Conservation (phyloP, 2,329 filamentous ascomycete species). For the Zasmidium cellare region DNA sequence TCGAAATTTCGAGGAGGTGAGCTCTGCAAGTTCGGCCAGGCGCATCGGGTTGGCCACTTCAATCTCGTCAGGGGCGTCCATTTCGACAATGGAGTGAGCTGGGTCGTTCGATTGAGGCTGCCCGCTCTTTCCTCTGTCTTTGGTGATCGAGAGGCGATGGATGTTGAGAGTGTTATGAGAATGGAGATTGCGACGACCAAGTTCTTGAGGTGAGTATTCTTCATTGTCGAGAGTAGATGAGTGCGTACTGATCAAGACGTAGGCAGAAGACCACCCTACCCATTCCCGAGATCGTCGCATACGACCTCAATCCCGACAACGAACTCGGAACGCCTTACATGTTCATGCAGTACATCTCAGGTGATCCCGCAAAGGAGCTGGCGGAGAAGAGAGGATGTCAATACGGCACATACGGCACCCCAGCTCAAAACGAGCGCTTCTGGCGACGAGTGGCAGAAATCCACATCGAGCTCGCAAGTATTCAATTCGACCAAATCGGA, state of each 20-base stretch:
- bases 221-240: too few species aligned
- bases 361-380: slow-evolving; percentile 1
- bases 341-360: slow-evolving; percentile 6
- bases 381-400: background rate
- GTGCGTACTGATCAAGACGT: background rate
- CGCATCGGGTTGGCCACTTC: slow-evolving; percentile 6
- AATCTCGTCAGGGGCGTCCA: slow-evolving; percentile 4
- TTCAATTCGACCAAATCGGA: slow-evolving; percentile 2
- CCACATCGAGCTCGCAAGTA: slow-evolving; percentile 4
- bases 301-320: background rate
- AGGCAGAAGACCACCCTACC: slow-evolving; percentile 6
- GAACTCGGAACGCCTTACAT: slow-evolving; percentile 3
- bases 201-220: background rate
- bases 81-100: slow-evolving; percentile 4
- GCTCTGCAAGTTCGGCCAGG: slow-evolving; percentile 1
- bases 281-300: background rate
- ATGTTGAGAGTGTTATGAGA: background rate
- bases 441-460: slow-evolving; percentile 6
- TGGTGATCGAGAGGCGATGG: slow-evolving; percentile 1
- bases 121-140: background rate
- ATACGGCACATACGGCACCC: background rate
- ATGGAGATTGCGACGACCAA: slow-evolving; percentile 5
- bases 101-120: slow-evolving; percentile 3
- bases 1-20: background rate
- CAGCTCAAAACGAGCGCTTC: background rate